Conservation (phyloP, 140 eudicot species). For the Senecio squalidus region DNA sequence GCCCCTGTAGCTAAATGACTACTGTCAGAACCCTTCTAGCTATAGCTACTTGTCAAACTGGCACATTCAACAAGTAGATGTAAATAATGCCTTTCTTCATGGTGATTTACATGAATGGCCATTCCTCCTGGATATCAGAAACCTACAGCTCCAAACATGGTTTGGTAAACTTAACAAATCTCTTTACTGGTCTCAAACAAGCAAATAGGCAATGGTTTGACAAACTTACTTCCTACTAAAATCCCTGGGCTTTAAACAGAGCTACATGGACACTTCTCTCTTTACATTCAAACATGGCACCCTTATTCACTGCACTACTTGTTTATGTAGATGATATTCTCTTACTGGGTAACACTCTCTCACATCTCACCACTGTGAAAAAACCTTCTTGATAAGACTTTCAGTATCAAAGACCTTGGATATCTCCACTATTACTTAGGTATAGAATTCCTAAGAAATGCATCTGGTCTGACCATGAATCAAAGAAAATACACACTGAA, state of each 20-base stretch:
- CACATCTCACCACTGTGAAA: background rate
- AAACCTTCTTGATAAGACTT: background rate
- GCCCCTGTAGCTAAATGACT: no score
- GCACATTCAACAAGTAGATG: no score
- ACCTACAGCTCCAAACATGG: no score
- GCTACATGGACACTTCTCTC: background rate
- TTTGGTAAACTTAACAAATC: no score
- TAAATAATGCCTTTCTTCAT: no score
- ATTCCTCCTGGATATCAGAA: no score
- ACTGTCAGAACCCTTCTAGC: no score
- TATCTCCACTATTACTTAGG: background rate
- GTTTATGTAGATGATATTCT: background rate
- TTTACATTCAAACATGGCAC: background rate
- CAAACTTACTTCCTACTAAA: background rate
- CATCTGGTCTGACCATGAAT: background rate
- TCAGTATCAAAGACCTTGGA: background rate
- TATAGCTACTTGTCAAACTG: no score
- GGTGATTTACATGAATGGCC: no score
- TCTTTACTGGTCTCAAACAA: background rate
- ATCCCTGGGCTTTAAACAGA: no score
- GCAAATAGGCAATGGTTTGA: background rate
- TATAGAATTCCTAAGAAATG: background rate
- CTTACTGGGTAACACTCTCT: background rate
- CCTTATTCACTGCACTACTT: background rate
- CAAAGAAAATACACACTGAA: background rate